These are phyloP conservation scores for Beauveria sp. DNA, from an alignment of 2,329 filamentous ascomycete species.

Conservation along the genomic window DNA sequence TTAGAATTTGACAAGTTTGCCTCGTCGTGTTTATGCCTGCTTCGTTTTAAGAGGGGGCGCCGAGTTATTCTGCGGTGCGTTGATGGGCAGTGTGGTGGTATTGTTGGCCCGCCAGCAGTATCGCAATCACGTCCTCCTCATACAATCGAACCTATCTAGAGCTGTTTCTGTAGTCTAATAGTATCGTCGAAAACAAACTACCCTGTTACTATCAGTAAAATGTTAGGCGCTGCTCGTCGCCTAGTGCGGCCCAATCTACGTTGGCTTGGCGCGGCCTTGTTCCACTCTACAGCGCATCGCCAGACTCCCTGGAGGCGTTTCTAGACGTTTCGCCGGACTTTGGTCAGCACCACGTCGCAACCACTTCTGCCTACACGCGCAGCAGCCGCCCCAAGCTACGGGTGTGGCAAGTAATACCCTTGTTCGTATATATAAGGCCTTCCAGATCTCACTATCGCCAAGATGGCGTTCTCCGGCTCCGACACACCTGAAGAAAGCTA, in stretches of 20 bases:
- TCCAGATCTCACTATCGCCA: conserved; percentile 13
- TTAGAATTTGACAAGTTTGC: neutral
- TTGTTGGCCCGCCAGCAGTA: no score
- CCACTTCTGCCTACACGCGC: conserved; percentile 6
- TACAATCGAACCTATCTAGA: no score
- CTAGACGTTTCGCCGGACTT: conserved; percentile 11
- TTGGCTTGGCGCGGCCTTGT: conserved; percentile 3
- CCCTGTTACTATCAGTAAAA: no score
- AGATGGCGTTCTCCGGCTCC: conserved; percentile 44
- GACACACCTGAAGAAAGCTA: conserved; percentile 46
- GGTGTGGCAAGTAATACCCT: neutral
- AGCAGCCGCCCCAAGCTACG: neutral
- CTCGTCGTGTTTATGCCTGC: no score
- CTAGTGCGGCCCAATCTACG: neutral
- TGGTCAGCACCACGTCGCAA: conserved; percentile 10
- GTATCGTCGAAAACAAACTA: no score
- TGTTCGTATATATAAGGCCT: neutral
- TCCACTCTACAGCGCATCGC: conserved; percentile 8
- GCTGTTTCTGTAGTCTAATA: no score
- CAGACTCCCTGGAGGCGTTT: conserved; percentile 3
- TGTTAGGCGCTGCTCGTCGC: neutral
- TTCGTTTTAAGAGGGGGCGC: no score
- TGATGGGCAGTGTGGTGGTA: no score
- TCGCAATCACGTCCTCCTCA: no score
- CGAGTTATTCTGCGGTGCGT: no score